These are phyloP conservation scores for Colletotrichum simmondsii DNA, from an alignment of 2,329 filamentous ascomycete genomes.

Conservation along the genomic window DNA sequence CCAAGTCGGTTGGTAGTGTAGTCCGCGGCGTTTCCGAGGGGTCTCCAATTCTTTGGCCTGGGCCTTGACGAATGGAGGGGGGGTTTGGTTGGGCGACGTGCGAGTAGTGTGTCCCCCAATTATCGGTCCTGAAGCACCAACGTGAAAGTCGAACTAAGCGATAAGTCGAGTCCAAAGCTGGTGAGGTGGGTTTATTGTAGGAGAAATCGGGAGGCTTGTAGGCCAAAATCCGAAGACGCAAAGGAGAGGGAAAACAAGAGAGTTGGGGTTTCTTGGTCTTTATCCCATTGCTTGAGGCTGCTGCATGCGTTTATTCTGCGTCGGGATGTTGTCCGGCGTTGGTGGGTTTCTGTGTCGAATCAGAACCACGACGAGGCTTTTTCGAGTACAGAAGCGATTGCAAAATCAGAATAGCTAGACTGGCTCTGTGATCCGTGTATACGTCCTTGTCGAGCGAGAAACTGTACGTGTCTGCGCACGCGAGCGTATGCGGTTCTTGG, in stretches of 20 bases:
- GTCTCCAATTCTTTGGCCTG: slow-evolving; percentile 12
- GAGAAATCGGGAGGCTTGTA: slow-evolving; percentile 7
- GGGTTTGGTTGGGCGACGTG: neutral
- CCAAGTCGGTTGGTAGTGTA: neutral
- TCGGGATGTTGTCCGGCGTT: neutral
- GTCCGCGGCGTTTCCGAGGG: slow-evolving; percentile 29
- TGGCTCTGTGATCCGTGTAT: slow-evolving; percentile 1
- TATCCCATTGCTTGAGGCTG: slow-evolving; percentile 33
- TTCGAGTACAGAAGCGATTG: neutral
- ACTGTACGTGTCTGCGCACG: slow-evolving; percentile 1
- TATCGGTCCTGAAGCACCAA: slow-evolving; percentile 15
- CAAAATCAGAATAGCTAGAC: neutral
- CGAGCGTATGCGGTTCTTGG: slow-evolving; percentile 12
- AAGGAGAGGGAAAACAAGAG: slow-evolving; percentile 1
- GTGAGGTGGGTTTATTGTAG: slow-evolving; percentile 5
- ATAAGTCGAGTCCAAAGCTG: slow-evolving; percentile 14
- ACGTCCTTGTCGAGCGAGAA: neutral
- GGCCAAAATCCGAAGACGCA: slow-evolving; percentile 7
- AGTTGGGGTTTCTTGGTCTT: slow-evolving; percentile 5
- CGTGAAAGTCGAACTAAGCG: slow-evolving; percentile 13
- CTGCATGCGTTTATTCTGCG: slow-evolving; percentile 13
- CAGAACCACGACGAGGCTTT: neutral
- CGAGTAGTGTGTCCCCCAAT: slow-evolving; percentile 13
- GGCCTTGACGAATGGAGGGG: slow-evolving; percentile 4
- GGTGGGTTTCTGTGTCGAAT: slow-evolving; percentile 8